Evolutionary conservation across 2,329 filamentous ascomycete genomes (phyloP), one percentile per base, ranked within the genome.

Genomic region (Fonsecaea multimorphosa): DNA sequence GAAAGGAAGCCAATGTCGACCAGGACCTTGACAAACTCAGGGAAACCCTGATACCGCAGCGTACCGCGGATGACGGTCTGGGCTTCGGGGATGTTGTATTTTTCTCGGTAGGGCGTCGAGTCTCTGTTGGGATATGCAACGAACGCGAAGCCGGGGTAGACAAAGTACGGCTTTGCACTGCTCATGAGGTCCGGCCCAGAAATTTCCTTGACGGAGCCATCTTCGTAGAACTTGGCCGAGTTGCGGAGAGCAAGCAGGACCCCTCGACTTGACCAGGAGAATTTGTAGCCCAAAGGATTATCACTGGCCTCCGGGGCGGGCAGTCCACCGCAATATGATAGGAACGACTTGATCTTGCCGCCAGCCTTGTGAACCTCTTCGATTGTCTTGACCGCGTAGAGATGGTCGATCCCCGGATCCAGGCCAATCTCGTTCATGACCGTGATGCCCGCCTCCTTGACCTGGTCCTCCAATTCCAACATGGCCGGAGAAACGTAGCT

Each of bases 401-500:
- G n/a, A 40, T 54, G 16, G 22, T 38, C 38, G 19, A 67, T 61
- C 19, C 66, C 75, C 44, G 76, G 76, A 68, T 81, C 79, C 66
- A 91, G 76, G 68, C 92, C 92, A 76, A 96, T 96, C 86, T 98
- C 94, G 81, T 98, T 97, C 91, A 97, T 93, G 76, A 97, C 93
- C 11, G 92, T 96, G 77, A 97, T 97, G 68, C 93, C 93, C 19
- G 94, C 94, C 69, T 90, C 91, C 85, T 97, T 96, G 78, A 86
- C 88, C 73, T 90, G 83, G 73, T 88, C 83, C 74, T 97, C 90
- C 58, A 98, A 87, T 83, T 93, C 94, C 81, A 89, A 80, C 93
- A 97, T 97, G 71, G 92, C 91, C 2, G 92, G 92, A 3, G 91
- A 96, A 72, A 97, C 91, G 77, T 98, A 98, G 71, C 88, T 92